Base-by-base conservation (phyloP, 83 land plant species). In the Thuja plicata region DNA sequence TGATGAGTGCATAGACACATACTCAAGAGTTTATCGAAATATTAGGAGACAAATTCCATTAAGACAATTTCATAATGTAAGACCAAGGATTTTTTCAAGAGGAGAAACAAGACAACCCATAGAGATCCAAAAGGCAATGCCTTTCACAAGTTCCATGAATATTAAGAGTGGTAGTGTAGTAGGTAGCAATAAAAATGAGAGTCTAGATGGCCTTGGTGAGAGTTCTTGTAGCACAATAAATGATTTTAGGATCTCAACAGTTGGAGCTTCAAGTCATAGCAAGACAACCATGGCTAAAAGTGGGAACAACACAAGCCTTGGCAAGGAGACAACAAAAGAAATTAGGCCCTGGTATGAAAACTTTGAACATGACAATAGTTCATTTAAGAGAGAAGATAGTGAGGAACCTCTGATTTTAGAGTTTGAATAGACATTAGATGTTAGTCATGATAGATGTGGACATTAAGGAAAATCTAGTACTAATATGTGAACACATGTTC, bases 361-460 rank as follows among this genome's bases (percentile, higher is more conserved):
- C 21, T 81, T 43, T 81, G 84, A 45, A 43, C 84, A 50, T 81
- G 84, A 81, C 45, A 81, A 81, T 81, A 81, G 84, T 50, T 43
- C n/a, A 8, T 81, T 27, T n/a, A 50, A 81, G 52, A 81, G 52
- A 43, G 32, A 81, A 15, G 27, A 43, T 27, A 81, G 50, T 45
- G 54, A 10, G 30, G 54, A 27, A 82, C 6, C 30, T 82, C 5
- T 2, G 85, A 9, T n/a, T 45, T 82, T 45, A 27, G 34, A 45
- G 46, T 82, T 0, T 45, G 54, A 82, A 5, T 43, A 43, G 41
- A 45, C 52, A 82, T 40, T n/a, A 45, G 43, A 50, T 82, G 54
- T 27, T 43, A 82, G 34, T 45, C 50, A 81, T 43, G 48, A 81
- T 81, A 24, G 50, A 82, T 82, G 21, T 19, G 46, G 54, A 82